Evolutionary conservation across 2,329 filamentous ascomycete species (phyloP), one percentile per base, ranked within the genome.

Genomic region (Botrytis cinerea): DNA sequence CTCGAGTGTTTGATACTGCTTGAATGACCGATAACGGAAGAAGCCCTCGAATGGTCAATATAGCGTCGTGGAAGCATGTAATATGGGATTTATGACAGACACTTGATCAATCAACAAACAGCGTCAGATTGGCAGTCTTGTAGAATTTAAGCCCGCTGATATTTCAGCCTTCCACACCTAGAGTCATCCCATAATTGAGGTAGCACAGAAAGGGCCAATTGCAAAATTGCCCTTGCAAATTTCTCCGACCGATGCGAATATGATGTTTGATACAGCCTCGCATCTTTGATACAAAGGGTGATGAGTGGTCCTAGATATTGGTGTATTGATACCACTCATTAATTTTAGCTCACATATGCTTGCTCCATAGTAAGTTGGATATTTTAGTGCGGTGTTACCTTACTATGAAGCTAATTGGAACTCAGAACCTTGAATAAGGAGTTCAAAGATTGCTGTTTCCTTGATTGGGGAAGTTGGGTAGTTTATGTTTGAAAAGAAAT

Each of bases 71-170:
- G 82, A 86, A 57, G 84, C 81, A 3, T 87, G 85, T 77, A 86
- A 87, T 74, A 81, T 87, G 9, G 85, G 81, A 0, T 87, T 85
- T 0, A 82, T 87, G n/a, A 79, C 81, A 2, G 85, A 85, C 0
- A 85, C 85, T 0, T 79, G 81, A 72, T 84, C 84, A 0, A 78
- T 83, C 5, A 81, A 83, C 1, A 81, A 86, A 81, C 81, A 81
- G 32, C 77, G 81, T 16, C 76, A 83, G 62, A 80, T 86, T 38
- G 86, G 86, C 0, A 83, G 81, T 28, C 80, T 88, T 57, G 79
- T 79, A n/a, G 83, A 82, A 20, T 85, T 85, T 0, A 84, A 84
- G 74, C 79, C 80, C 48, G 86, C 86, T 2, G 86, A 88, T 78
- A 74, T 88, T 0, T 14, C 35, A 38, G 25, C 10, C 20, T 87